phyloP scores from a whole-genome alignment of 2,329 filamentous ascomycete genomes.

The Cladosporium sp. region DNA sequence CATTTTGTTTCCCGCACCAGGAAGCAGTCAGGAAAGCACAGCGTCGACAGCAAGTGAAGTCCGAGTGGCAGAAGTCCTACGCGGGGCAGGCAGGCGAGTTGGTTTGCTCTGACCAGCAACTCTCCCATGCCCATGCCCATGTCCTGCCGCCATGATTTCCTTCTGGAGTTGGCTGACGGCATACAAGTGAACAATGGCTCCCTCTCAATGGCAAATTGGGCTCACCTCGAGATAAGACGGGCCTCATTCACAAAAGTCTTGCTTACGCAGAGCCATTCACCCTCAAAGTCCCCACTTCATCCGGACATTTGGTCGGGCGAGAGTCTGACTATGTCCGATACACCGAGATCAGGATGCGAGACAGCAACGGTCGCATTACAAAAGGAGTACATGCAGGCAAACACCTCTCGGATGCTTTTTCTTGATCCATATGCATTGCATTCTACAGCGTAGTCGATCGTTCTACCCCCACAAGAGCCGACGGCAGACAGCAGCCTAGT shows the following conservation, averaged over 20 bases:
- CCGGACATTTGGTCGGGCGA: neutral
- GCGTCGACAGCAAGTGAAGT: neutral
- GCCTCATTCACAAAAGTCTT: neutral
- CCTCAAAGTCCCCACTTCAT: neutral
- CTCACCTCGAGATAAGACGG: too few relatives aligned
- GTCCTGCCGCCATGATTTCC: too few relatives aligned
- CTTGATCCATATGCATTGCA: too few relatives aligned
- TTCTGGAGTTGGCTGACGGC: too few relatives aligned
- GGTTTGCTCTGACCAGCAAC: too few relatives aligned
- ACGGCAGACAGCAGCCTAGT: neutral
- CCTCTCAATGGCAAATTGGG: too few relatives aligned
- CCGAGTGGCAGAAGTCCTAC: neutral
- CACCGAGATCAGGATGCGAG: slow-evolving; percentile 5
- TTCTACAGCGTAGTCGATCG: too few relatives aligned
- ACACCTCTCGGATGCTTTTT: neutral
- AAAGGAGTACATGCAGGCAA: neutral
- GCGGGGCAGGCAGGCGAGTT: neutral
- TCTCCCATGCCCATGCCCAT: too few relatives aligned
- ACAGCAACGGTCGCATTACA: neutral
- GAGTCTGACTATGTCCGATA: neutral
- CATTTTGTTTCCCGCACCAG: too few relatives aligned
- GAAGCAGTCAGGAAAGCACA: too few relatives aligned
- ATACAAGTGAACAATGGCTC: too few relatives aligned
- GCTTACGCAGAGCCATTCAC: too few relatives aligned
- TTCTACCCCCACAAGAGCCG: neutral